Evolutionary conservation across 768 basidiomycete species (phyloP).

Genomic region (Sporobolomyces pararoseus): DNA sequence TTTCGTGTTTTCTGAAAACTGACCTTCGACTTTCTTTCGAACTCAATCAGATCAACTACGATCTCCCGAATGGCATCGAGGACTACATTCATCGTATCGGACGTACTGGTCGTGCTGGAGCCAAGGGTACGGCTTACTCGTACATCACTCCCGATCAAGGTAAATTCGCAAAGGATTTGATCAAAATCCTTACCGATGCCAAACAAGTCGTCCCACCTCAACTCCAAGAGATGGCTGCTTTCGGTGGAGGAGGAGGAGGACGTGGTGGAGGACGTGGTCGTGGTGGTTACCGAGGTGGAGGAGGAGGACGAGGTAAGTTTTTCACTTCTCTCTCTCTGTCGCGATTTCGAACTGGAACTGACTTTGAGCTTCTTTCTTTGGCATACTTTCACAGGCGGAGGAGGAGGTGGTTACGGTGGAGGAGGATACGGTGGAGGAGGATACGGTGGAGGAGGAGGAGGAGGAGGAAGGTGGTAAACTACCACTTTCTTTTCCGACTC

Average conservation of each 20-base stretch:
- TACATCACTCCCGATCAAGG: conserved; percentile 82
- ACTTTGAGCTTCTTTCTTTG: not conserved
- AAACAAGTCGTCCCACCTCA: conserved; percentile 81
- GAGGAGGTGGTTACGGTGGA: conserved; percentile 4
- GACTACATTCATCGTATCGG: conserved; percentile 96
- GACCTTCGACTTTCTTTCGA: not conserved
- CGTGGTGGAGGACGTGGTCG: conserved; percentile 25
- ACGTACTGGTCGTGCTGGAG: conserved; percentile 76
- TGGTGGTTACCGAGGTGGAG: conserved; percentile 28
- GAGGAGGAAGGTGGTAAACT: conserved; percentile 17
- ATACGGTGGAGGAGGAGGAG: not conserved
- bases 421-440: conserved; percentile 1
- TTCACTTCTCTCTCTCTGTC: not conserved
- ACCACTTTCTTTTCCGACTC: not conserved
- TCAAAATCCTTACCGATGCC: conserved; percentile 78
- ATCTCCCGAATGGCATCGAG: conserved; percentile 73
- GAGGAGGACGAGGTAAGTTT: conserved; percentile 34
- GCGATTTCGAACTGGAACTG: not conserved
- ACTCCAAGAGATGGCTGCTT: conserved; percentile 58
- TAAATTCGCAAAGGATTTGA: conserved; percentile 76
- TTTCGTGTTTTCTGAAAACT: too few relatives aligned
- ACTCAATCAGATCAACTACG: conserved; percentile 65
- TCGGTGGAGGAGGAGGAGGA: conserved; percentile 46
- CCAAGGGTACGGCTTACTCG: conserved; percentile 57
- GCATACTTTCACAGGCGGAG: not conserved